phyloP scores from a whole-genome alignment of 2,329 filamentous ascomycete genomes.

The Botryosphaeria dothidea region DNA sequence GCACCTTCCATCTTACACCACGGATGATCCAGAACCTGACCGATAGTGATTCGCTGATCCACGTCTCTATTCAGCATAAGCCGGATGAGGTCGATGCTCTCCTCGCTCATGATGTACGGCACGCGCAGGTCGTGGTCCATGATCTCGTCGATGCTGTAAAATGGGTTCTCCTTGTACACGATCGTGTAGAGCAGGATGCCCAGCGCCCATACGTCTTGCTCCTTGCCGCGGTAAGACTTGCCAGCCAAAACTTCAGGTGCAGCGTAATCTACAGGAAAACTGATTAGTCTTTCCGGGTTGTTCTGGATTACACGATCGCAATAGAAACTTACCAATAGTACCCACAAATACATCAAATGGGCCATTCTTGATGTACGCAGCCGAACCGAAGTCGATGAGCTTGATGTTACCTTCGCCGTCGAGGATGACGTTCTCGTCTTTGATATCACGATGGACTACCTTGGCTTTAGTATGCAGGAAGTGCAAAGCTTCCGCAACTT shows the following conservation, averaged over 20 bases:
- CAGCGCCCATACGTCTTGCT: slow-evolving; percentile 97
- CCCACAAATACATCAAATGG: slow-evolving; percentile 99
- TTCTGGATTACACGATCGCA: no score
- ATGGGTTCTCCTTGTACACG: slow-evolving; percentile 99
- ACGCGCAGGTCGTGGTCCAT: slow-evolving; percentile 95
- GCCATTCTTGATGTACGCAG: slow-evolving; percentile 96
- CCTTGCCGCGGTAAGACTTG: slow-evolving; percentile 87
- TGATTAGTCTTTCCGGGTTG: no score
- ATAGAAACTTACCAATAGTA: slow-evolving; percentile 75
- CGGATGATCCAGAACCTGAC: slow-evolving; percentile 83
- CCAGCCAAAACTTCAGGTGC: slow-evolving; percentile 97
- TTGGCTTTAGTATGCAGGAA: slow-evolving; percentile 88
- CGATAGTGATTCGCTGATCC: slow-evolving; percentile 78
- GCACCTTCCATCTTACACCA: slow-evolving; percentile 59
- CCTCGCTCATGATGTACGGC: slow-evolving; percentile 84
- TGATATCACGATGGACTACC: slow-evolving; percentile 97
- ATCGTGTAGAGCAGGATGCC: slow-evolving; percentile 98
- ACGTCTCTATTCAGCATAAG: slow-evolving; percentile 93
- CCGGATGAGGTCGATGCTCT: slow-evolving; percentile 88
- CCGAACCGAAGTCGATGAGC: slow-evolving; percentile 96
- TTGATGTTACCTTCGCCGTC: slow-evolving; percentile 96
- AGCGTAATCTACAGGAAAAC: slow-evolving; percentile 76
- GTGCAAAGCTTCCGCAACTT: slow-evolving; percentile 85
- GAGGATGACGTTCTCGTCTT: slow-evolving; percentile 96
- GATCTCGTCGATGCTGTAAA: slow-evolving; percentile 98